phyloP scores from a whole-genome alignment of 805 yeast genomes.

The Komagataella ulmi region DNA sequence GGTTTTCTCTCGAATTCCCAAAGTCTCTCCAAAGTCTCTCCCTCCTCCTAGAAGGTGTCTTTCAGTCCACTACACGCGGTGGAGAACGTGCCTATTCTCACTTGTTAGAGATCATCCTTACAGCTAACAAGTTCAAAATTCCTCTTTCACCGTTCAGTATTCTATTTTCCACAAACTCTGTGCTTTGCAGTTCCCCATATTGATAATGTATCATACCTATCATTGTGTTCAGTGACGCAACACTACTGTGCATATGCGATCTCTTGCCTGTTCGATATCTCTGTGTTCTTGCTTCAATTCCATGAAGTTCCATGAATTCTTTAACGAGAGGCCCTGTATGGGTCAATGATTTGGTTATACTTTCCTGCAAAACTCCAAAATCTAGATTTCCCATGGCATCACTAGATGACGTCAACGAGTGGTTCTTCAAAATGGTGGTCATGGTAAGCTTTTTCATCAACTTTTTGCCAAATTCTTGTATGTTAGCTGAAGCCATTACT shows the following conservation, averaged over 20 bases:
- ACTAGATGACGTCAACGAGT: background rate
- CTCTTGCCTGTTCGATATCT: background rate
- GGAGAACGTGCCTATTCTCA: background rate
- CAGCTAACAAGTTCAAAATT: background rate
- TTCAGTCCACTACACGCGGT: background rate
- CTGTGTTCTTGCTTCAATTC: background rate
- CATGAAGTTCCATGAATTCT: background rate
- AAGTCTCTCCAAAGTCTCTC: too few relatives aligned
- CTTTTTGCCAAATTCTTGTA: background rate
- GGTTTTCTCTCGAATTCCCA: background rate
- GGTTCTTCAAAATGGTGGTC: background rate
- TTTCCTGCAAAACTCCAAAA: constrained; percentile 1
- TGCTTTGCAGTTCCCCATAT: constrained; percentile 8
- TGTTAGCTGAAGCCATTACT: background rate
- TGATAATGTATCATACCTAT: constrained; percentile 14
- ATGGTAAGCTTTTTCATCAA: background rate
- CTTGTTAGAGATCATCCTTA: background rate
- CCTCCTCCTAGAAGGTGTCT: too few relatives aligned
- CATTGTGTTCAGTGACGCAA: constrained; percentile 7
- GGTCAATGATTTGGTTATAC: background rate
- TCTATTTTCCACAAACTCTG: constrained; percentile 14
- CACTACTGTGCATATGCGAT: background rate
- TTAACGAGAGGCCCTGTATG: background rate
- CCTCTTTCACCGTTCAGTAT: constrained; percentile 7
- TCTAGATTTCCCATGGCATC: background rate